These are phyloP conservation scores for Tardiomyces digboiensis DNA, from an alignment of 1,139 yeast genomes.

Conservation along the genomic window DNA sequence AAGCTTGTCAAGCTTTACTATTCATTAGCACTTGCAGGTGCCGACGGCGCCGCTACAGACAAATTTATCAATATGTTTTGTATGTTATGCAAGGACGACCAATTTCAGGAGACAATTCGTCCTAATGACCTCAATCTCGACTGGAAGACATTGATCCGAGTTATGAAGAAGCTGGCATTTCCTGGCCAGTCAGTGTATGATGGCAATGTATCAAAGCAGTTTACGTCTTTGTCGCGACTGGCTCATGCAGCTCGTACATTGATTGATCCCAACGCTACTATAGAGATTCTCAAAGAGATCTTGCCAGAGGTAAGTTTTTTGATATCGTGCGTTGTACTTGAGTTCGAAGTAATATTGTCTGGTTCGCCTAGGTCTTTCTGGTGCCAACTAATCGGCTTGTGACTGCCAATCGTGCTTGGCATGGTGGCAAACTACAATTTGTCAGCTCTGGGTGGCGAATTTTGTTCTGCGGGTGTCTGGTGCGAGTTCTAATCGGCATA, in stretches of 20 bases:
- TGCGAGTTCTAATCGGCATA: too few relatives aligned
- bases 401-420: too few relatives aligned
- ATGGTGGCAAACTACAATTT: too few relatives aligned
- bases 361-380: too few relatives aligned
- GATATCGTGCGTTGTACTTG: too few relatives aligned
- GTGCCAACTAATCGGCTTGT: too few relatives aligned
- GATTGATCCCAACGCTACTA: conserved; percentile 26
- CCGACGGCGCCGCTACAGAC: conserved; percentile 56
- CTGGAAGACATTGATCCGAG: conserved; percentile 16
- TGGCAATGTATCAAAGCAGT: conserved; percentile 27
- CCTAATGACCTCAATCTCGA: conserved; percentile 17
- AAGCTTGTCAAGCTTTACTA: conserved; percentile 63
- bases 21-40: conserved; percentile 63
- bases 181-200: conserved; percentile 15
- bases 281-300: conserved; percentile 35
- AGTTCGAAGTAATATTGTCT: too few relatives aligned
- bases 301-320: conserved; percentile 28
- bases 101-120: conserved; percentile 14
- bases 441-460: too few relatives aligned
- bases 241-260: conserved; percentile 41
- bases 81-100: conserved; percentile 31
- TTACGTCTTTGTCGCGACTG: conserved; percentile 34
- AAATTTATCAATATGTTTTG: conserved; percentile 60
- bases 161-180: conserved; percentile 16
- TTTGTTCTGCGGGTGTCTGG: too few relatives aligned